Percentiles rank a stretch among this genome's conserved stretches.
These are phyloP conservation scores for Crithidia sp. DNA, from an alignment of 208 protist genomes.

Conservation along the genomic window DNA sequence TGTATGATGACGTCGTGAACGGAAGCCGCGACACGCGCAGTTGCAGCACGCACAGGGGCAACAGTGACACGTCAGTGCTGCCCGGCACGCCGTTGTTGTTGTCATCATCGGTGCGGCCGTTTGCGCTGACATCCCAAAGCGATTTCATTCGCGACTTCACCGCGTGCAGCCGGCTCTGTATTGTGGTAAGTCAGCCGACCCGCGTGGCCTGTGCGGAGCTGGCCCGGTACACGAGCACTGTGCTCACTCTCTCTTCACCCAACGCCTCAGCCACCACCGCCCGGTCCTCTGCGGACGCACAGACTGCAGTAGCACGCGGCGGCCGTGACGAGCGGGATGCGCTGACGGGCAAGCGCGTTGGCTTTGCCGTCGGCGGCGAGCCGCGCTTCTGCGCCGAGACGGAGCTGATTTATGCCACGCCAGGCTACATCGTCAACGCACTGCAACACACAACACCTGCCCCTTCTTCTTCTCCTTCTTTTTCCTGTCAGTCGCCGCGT, in stretches of 20 bases:
- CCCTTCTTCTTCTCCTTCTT: neutral
- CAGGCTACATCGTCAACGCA: slow-evolving; percentile 68
- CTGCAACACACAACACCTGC: slow-evolving; percentile 19
- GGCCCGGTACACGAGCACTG: slow-evolving; percentile 44
- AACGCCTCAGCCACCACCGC: neutral
- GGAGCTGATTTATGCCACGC: slow-evolving; percentile 84
- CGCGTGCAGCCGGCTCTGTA: slow-evolving; percentile 54
- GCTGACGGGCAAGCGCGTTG: slow-evolving; percentile 62
- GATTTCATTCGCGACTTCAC: slow-evolving; percentile 48
- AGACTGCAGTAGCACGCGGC: neutral
- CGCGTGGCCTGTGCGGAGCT: slow-evolving; percentile 75
- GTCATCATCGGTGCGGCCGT: neutral
- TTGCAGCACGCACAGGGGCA: too few relatives aligned
- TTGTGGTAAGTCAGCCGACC: slow-evolving; percentile 86
- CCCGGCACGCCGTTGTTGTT: too few relatives aligned
- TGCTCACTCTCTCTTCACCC: slow-evolving; percentile 14
- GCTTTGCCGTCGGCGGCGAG: slow-evolving; percentile 76
- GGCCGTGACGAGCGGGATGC: neutral
- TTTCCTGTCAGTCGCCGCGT: neutral
- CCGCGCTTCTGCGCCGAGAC: slow-evolving; percentile 44
- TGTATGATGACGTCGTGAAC: slow-evolving; percentile 12
- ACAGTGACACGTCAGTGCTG: too few relatives aligned
- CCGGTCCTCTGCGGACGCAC: neutral
- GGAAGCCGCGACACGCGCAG: neutral
- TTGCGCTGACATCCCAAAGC: slow-evolving; percentile 26